phyloP scores from a whole-genome alignment of 371 early-diverging fungal species.

The Haplosporangium sp. region DNA sequence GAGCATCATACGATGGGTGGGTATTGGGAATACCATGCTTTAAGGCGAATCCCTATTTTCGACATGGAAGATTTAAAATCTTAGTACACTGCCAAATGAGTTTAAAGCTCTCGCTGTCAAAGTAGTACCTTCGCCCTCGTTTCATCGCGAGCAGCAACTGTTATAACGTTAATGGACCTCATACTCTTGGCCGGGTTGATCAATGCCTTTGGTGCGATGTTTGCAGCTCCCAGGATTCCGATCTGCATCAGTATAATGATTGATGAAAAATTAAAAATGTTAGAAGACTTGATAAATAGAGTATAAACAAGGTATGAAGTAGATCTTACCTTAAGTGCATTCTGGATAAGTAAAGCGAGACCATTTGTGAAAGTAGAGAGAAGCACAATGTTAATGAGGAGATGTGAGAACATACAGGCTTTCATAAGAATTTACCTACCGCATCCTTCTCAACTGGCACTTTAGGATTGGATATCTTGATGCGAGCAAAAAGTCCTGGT shows the following conservation, averaged over 20 bases:
- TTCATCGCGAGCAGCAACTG: conserved; percentile 58
- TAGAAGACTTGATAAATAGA: neutral
- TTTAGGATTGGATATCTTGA: conserved; percentile 1
- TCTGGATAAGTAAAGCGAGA: conserved; percentile 10
- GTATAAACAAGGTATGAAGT: too few relatives aligned
- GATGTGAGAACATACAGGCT: neutral
- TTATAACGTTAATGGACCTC: conserved; percentile 36
- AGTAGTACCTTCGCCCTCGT: conserved; percentile 40
- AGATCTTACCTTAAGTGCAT: conserved; percentile 6
- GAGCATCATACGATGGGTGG: conserved; percentile 56
- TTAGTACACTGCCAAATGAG: too few relatives aligned
- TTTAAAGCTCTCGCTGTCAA: too few relatives aligned
- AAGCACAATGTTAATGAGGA: too few relatives aligned
- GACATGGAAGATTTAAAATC: neutral
- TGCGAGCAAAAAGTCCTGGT: conserved; percentile 20
- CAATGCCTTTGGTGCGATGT: conserved; percentile 56
- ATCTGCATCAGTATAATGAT: conserved; percentile 6
- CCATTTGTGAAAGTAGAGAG: too few relatives aligned
- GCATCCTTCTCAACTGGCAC: conserved; percentile 19
- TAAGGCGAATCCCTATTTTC: conserved; percentile 5
- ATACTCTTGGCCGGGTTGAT: conserved; percentile 50
- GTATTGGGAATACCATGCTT: conserved; percentile 55
- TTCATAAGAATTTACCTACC: conserved; percentile 6
- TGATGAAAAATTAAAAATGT: neutral
- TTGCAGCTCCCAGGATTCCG: conserved; percentile 61